Conservation (phyloP, 371 early-diverging fungal genomes). For the Furculomyces boomerangus region DNA sequence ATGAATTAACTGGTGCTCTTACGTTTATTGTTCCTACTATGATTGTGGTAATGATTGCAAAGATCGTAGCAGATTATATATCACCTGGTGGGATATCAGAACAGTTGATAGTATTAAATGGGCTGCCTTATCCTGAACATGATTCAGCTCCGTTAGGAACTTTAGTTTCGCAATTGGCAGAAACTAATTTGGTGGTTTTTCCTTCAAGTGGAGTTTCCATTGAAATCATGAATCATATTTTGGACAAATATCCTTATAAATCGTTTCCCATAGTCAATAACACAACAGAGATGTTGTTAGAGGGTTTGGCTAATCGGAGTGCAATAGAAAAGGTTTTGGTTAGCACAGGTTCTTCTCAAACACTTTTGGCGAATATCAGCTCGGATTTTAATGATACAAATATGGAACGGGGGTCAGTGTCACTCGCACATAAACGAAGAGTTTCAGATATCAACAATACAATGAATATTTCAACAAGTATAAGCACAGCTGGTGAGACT, state of each 20-base stretch:
- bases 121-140: slow-evolving; percentile 75
- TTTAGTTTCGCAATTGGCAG: not conserved
- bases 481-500: too few species aligned
- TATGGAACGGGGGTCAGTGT: too few species aligned
- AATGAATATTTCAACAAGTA: too few species aligned
- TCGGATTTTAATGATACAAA: too few species aligned
- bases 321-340: not conserved
- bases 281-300: slow-evolving; percentile 34
- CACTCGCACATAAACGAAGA: too few species aligned
- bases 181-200: not conserved
- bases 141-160: slow-evolving; percentile 26
- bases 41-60: slow-evolving; percentile 78
- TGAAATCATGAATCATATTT: not conserved
- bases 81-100: slow-evolving; percentile 69
- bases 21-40: slow-evolving; percentile 73
- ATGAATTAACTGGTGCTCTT: slow-evolving; percentile 87
- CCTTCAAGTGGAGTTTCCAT: not conserved
- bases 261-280: slow-evolving; percentile 80
- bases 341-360: too few species aligned
- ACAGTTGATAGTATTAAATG: slow-evolving; percentile 61
- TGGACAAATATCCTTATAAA: slow-evolving; percentile 27
- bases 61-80: slow-evolving; percentile 71
- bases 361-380: too few species aligned
- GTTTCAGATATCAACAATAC: too few species aligned
- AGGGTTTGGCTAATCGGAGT: slow-evolving; percentile 64